Evolutionary conservation across 192 early-diverging fungal genomes (phyloP), one percentile per base, ranked within the genome.

Genomic region (Backusella liffmaniae): DNA sequence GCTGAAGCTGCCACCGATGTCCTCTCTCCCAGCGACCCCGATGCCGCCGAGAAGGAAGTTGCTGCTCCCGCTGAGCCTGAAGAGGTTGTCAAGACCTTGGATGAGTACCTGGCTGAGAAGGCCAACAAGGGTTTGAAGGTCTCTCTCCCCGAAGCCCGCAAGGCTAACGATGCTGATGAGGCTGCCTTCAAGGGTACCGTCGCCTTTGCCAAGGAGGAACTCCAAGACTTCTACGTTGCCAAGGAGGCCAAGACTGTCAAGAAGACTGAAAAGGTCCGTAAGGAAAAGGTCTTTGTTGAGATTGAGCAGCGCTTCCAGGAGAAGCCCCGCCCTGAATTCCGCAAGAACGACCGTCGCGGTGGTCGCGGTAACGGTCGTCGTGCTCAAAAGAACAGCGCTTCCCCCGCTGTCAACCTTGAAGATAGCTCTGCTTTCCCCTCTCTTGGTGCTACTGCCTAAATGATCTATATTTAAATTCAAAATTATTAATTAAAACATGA

Each of bases 161-260:
- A 92, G 82, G 89, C 96, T 80, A 97, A 97, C 87, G 94, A 96
- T 82, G 94, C 93, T 62, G 87, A 89, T 46, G 96, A 97, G 74
- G 89, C 94, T 59, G 82, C 86, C 75, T 94, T 94, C 89, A 95
- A 95, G 91, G 86, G 88, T 73, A 82, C 89, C 46, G 90, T 91
- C 76, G 84, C 89, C 35, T 86, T 97, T 76, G 79, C 87, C 74
- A 91, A 92, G 80, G 85, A 84, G 21, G 93, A 94, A 42, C 89
- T 91, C 68, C 93, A 90, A 41, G 93, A 92, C 73, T 93, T 92
- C 77, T 90, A 92, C n/a, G 85, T 86, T 74, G 84, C 85, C 79
- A 94, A 93, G 77, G 81, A 83, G 46, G 49, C 42, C 42, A 74
- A 74, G 73, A 9, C 76, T 29, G 18, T 49, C 59, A 41, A 69